These are phyloP conservation scores for Venturia oleaginea DNA, from an alignment of 2,329 filamentous ascomycete species.

Conservation along the genomic window DNA sequence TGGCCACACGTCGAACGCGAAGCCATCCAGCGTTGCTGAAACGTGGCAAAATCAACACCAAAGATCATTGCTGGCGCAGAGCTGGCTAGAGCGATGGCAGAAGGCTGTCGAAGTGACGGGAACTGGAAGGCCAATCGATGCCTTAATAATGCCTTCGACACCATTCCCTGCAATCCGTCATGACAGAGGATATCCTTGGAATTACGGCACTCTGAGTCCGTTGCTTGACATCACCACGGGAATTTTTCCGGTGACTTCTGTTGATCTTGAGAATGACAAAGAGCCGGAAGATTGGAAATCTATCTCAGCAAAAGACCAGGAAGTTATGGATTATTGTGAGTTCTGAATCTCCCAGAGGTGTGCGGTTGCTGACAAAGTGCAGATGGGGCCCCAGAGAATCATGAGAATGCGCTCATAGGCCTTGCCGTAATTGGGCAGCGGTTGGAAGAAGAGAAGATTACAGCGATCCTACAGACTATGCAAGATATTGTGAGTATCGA, in stretches of 20 bases:
- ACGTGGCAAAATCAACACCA: constrained; percentile 19
- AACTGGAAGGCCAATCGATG: constrained; percentile 15
- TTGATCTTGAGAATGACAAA: constrained; percentile 19
- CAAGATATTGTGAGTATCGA: constrained; percentile 14
- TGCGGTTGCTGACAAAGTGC: neutral
- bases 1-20: constrained; percentile 15
- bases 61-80: constrained; percentile 17
- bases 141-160: constrained; percentile 13
- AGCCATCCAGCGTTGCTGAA: neutral
- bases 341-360: neutral
- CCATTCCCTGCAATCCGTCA: constrained; percentile 11
- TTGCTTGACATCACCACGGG: constrained; percentile 19
- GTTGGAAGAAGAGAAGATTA: constrained; percentile 22
- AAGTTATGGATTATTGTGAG: constrained; percentile 10
- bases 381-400: constrained; percentile 20
- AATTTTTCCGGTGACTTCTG: constrained; percentile 20
- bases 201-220: constrained; percentile 6
- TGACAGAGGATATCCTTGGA: constrained; percentile 11
- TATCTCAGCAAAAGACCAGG: constrained; percentile 9
- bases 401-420: constrained; percentile 21
- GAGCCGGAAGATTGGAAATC: constrained; percentile 18
- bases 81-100: constrained; percentile 21
- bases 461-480: constrained; percentile 17
- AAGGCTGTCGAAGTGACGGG: constrained; percentile 11
- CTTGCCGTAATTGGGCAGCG: constrained; percentile 19